Evolutionary conservation across 1,284 basidiomycete genomes (phyloP).

Genomic region (Naganishia sp.): DNA sequence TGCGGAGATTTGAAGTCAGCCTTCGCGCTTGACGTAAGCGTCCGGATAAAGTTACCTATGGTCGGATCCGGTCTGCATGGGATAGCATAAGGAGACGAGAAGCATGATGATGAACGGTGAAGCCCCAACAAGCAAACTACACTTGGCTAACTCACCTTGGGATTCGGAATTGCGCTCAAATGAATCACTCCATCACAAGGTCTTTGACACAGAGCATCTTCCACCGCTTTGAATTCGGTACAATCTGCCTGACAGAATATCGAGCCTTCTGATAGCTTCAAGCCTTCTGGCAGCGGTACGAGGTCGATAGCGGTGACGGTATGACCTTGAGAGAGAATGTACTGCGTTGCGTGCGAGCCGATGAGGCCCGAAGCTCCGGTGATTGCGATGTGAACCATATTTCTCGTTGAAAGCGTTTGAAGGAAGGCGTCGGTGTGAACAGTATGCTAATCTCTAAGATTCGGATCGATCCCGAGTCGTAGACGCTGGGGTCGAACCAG

Average conservation of each 20-base stretch:
- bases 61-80: constrained; percentile 4
- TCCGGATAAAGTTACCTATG: not conserved
- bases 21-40: not conserved
- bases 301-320: constrained; percentile 45
- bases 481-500: too few relatives aligned
- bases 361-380: constrained; percentile 48
- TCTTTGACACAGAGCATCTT: constrained; percentile 37
- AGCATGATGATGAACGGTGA: not conserved
- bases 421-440: not conserved
- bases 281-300: constrained; percentile 36
- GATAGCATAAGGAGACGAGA: not conserved
- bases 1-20: not conserved
- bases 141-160: constrained; percentile 37
- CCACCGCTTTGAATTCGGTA: constrained; percentile 37
- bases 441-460: not conserved
- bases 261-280: constrained; percentile 27
- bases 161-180: constrained; percentile 49
- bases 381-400: constrained; percentile 48
- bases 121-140: constrained; percentile 32
- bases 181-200: constrained; percentile 50
- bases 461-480: too few relatives aligned
- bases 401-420: too few relatives aligned
- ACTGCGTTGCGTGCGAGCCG: constrained; percentile 38
- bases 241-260: constrained; percentile 42
- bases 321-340: constrained; percentile 42